phyloP scores from a whole-genome alignment of 2,329 filamentous ascomycete species.

The Geosmithia flava region DNA sequence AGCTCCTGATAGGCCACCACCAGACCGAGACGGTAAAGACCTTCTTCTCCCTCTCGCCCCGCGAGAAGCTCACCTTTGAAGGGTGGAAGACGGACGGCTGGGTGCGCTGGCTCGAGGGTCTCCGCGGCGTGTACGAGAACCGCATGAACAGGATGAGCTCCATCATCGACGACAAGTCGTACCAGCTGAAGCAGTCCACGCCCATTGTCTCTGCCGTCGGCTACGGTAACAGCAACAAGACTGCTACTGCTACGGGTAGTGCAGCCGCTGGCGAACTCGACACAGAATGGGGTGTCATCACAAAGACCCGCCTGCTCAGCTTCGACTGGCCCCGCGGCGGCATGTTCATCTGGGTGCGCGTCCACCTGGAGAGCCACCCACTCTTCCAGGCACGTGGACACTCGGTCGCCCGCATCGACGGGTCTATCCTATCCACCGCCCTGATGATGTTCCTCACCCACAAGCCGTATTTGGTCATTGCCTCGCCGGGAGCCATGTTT shows the following conservation, averaged over 20 bases:
- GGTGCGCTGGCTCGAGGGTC: slow-evolving; percentile 81
- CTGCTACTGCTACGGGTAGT: slow-evolving; percentile 6
- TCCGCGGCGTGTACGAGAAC: slow-evolving; percentile 72
- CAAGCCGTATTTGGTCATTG: slow-evolving; percentile 57
- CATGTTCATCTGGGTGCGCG: slow-evolving; percentile 81
- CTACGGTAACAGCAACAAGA: too few relatives aligned
- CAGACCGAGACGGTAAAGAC: slow-evolving; percentile 29
- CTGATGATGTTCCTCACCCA: slow-evolving; percentile 61
- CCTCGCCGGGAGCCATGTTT: slow-evolving; percentile 63
- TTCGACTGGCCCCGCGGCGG: slow-evolving; percentile 75
- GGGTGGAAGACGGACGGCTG: slow-evolving; percentile 77
- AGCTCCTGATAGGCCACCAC: slow-evolving; percentile 58
- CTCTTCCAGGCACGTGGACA: slow-evolving; percentile 33
- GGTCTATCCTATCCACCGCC: slow-evolving; percentile 45
- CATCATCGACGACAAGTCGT: slow-evolving; percentile 56
- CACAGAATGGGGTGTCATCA: slow-evolving; percentile 62
- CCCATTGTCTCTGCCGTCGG: slow-evolving; percentile 12
- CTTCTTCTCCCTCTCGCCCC: slow-evolving; percentile 28
- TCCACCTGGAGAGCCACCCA: slow-evolving; percentile 63
- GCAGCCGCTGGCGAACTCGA: slow-evolving; percentile 15
- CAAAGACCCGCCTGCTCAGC: slow-evolving; percentile 60
- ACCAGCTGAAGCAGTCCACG: slow-evolving; percentile 51
- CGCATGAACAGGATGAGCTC: slow-evolving; percentile 73
- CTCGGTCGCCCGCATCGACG: slow-evolving; percentile 30
- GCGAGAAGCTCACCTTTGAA: slow-evolving; percentile 32